Evolutionary conservation across 192 early-diverging fungal species (phyloP), one percentile per base, ranked within the genome.

Genomic region (Phycomyces blakesleeanus): DNA sequence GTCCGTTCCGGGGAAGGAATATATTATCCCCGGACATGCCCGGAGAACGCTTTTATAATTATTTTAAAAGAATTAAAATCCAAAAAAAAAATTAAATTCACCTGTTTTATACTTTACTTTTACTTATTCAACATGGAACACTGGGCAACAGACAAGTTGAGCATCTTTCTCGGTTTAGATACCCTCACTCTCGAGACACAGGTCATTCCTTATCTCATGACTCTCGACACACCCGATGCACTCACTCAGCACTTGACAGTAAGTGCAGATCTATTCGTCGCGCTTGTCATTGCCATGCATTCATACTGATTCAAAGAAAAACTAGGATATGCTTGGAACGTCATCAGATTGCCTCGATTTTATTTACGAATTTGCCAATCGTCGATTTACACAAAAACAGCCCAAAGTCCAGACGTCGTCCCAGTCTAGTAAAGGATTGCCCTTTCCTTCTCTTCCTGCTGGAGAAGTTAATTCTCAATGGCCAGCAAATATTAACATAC

Each of bases 141-240:
- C 29, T 77, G 75, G 75, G 71, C 64, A 34, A 44, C 34, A 20
- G 71, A 72, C 11, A 73, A 77, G 34, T 50, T 77, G 44, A 50
- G 42, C 34, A 38, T 69, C 6, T 77, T 77, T 55, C 59, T 77
- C 3, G 75, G 71, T 11, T 66, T 77, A 41, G 75, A 77, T 37
- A 54, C 61, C 22, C 67, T 70, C 47, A 77, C 75, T 15, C 34
- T 77, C 24, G 16, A 62, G 44, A 52, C 50, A 16, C 75, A 77
- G 49, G 56, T 77, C 2, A 18, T 73, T 14, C 75, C 75, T 11
- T 77, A 77, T 59, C 53, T 77, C 24, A 58, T 73, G 55, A 66
- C 62, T 41, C 38, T 69, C 12, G 52, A 66, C 3, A 50, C 66
- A 20, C 47, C 66, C 20, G 49, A 60, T 40, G 67, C 41, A 3